Conservation (phyloP, 371 early-diverging fungal genomes). For the Saksenaea oblongispora region DNA sequence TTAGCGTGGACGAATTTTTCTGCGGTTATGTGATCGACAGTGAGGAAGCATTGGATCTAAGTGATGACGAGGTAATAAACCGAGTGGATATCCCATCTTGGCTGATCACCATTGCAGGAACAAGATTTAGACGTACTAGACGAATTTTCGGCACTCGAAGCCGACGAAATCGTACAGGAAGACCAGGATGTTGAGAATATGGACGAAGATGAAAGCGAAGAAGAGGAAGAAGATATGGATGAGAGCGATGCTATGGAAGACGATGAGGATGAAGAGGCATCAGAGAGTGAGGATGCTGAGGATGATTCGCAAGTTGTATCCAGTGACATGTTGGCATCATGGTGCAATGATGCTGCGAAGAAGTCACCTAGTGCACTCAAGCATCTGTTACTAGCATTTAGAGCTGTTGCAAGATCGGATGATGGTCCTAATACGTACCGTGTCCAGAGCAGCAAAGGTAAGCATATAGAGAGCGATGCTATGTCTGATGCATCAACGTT, state of each 20-base stretch:
- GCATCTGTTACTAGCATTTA: conserved; percentile 75
- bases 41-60: conserved; percentile 44
- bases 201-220: conserved; percentile 33
- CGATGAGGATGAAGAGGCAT: conserved; percentile 14
- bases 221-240: conserved; percentile 24
- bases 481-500: not conserved
- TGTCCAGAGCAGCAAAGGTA: conserved; percentile 67
- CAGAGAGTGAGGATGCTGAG: conserved; percentile 13
- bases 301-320: conserved; percentile 33
- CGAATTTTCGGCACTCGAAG: conserved; percentile 28
- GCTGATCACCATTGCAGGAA: conserved; percentile 16
- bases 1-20: conserved; percentile 40
- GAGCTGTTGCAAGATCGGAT: conserved; percentile 75
- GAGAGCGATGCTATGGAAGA: conserved; percentile 34
- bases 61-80: conserved; percentile 35
- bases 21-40: conserved; percentile 37
- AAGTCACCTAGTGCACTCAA: conserved; percentile 37
- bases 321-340: conserved; percentile 34
- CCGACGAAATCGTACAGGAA: conserved; percentile 24
- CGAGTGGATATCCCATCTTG: not conserved
- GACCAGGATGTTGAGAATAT: conserved; percentile 42
- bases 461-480: not conserved
- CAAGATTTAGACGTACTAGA: conserved; percentile 37
- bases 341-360: conserved; percentile 34
- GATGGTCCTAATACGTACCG: conserved; percentile 57